Evolutionary conservation across 345 rosid species (phyloP).

Genomic region (Eutrema yunnanense): DNA sequence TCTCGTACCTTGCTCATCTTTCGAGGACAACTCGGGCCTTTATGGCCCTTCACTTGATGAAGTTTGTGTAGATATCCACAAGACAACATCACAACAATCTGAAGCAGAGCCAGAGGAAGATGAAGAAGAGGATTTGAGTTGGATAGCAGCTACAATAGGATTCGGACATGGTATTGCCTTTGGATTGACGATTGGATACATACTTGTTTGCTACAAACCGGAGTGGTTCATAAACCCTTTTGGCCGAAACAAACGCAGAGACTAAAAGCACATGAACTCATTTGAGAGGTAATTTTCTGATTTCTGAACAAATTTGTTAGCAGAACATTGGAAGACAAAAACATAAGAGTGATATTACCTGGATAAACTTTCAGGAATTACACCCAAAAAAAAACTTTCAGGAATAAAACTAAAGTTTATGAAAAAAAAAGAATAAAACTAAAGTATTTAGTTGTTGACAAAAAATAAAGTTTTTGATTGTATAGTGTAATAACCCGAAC

Average conservation of each 20-base stretch:
- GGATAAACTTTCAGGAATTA: too few relatives aligned
- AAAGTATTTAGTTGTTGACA: too few relatives aligned
- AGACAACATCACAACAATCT: background rate
- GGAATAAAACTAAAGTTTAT: too few relatives aligned
- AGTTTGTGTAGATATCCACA: background rate
- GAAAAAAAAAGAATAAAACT: too few relatives aligned
- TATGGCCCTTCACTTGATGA: background rate
- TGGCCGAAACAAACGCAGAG: background rate
- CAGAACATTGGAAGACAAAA: too few relatives aligned
- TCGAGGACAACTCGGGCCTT: background rate
- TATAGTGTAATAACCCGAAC: too few relatives aligned
- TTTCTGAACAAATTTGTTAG: too few relatives aligned
- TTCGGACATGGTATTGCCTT: background rate
- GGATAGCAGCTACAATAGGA: background rate
- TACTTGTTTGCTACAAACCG: background rate
- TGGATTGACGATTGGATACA: background rate
- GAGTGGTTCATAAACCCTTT: background rate
- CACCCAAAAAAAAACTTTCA: too few relatives aligned
- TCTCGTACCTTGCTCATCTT: background rate
- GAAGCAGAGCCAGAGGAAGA: background rate
- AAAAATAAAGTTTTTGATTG: too few relatives aligned
- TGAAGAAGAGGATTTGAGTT: background rate
- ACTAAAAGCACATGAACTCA: too few relatives aligned
- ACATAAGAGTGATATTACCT: too few relatives aligned
- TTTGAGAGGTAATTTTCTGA: too few relatives aligned